Evolutionary conservation across 441 rosid species (phyloP), one percentile per base, ranked within the genome.

Genomic region (Adansonia rubrostipa): DNA sequence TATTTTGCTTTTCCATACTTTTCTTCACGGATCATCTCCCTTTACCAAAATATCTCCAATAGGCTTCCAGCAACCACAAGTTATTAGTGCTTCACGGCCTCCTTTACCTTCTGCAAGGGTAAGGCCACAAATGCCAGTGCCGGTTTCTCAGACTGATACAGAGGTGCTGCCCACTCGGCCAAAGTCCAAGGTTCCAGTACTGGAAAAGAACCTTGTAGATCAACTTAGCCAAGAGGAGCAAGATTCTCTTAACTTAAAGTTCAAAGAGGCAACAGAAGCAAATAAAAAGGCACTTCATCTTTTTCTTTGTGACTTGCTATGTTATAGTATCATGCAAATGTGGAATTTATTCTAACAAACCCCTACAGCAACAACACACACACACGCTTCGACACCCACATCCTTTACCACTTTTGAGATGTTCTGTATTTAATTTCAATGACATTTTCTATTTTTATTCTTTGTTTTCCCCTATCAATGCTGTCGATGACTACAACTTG

Each of bases 201-300:
- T 94, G 81, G 99, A 96, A 85, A 96, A 92, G 82, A 90, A 88
- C 84, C 89, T 93, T 62, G 86, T 87, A 71, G 89, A 93, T 88
- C 99, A 96, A 85, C 98, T 96, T 58, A 89, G 94, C 86, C 88
- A 89, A 82, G 99, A 92, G 65, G 99, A 96, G 85, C 98, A 94
- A 86, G 95, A 90, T 61, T 85, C 92, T 3, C 88, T 96, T 74
- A 87, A 90, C 80, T 78, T 86, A 56, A 96, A 91, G 85, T 91
- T 94, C 76, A 89, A 88, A 89, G 99, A 96, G 78, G 98, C 99
- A 67, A 82, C 87, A 58, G 89, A 89, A 71, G 97, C 95, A 68
- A 94, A 93, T 86, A 96, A 92, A 86, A 94, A 94, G 97, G 99
- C 78, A 86, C 79, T 83, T 79, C 48, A 80, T 75, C 77, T 73